A percentile compares a stretch with the other conserved stretches of the same genome.
phyloP scores from a whole-genome alignment of 345 rosid species.

The Camelina laxa region DNA sequence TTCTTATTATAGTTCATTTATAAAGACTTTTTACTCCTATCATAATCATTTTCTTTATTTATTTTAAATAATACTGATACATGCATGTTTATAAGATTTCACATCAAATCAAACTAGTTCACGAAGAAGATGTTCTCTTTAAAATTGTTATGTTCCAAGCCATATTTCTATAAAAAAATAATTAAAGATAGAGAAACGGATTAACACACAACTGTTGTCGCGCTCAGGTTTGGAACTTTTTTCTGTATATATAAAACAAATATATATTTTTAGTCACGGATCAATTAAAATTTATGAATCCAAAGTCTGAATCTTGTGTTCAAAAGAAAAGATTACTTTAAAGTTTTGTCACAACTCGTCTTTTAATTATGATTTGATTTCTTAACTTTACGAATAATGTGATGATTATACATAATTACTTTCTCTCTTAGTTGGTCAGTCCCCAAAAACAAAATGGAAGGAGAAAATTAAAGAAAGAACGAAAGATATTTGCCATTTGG shows the following conservation, averaged over 20 bases:
- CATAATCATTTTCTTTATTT: background rate
- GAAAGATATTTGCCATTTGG: background rate
- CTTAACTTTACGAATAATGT: background rate
- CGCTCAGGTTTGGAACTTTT: too few relatives aligned
- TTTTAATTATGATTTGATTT: conserved; percentile 13
- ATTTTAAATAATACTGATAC: background rate
- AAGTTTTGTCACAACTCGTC: background rate
- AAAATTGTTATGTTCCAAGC: background rate
- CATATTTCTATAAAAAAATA: too few relatives aligned
- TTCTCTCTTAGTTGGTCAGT: conserved; percentile 4
- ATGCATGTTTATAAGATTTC: background rate
- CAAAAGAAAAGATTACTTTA: background rate
- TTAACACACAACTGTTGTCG: too few relatives aligned
- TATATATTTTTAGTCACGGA: background rate
- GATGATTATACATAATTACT: conserved; percentile 23
- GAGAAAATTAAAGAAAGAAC: background rate
- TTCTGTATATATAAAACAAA: background rate
- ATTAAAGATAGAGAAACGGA: too few relatives aligned
- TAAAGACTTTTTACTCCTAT: background rate
- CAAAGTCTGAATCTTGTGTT: background rate
- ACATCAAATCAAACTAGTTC: background rate
- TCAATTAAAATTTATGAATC: background rate
- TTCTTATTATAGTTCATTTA: background rate
- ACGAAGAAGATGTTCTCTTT: background rate
- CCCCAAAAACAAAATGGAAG: background rate